Conservation (phyloP, 768 basidiomycete species). For the Phaeolepiota aurea region DNA sequence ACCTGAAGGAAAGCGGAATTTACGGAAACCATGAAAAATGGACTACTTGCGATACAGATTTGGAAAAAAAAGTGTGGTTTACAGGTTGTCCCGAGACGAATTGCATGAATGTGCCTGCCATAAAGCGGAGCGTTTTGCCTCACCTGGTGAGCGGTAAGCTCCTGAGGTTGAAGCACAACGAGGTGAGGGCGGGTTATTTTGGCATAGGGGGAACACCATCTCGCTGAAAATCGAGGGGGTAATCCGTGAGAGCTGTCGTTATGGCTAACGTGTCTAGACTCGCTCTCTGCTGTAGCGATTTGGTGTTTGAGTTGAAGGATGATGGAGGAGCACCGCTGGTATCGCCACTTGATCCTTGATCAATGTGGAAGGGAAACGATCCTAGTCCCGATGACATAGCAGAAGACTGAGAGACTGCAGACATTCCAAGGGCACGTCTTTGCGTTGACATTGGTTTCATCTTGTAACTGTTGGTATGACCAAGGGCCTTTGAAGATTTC, state of each 20-base stretch:
- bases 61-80: too few relatives aligned
- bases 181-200: too few relatives aligned
- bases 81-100: too few relatives aligned
- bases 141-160: too few relatives aligned
- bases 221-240: constrained; percentile 68
- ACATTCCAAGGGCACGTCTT: constrained; percentile 59
- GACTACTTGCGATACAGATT: too few relatives aligned
- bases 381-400: constrained; percentile 75
- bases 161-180: too few relatives aligned
- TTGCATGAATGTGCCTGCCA: too few relatives aligned
- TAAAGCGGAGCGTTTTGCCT: too few relatives aligned
- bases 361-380: constrained; percentile 84
- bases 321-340: constrained; percentile 20
- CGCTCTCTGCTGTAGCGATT: constrained; percentile 52
- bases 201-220: constrained; percentile 25
- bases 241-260: constrained; percentile 77
- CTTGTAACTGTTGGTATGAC: constrained; percentile 2
- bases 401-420: constrained; percentile 68
- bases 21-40: too few relatives aligned
- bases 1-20: too few relatives aligned
- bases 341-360: constrained; percentile 41
- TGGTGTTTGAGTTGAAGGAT: too few relatives aligned
- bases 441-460: constrained; percentile 45
- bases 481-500: constrained; percentile 7
- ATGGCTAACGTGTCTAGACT: constrained; percentile 81